A percentile compares a stretch with the other conserved stretches of the same genome.
phyloP scores from a whole-genome alignment of 345 rosid genomes.

The Raphanus sativus region DNA sequence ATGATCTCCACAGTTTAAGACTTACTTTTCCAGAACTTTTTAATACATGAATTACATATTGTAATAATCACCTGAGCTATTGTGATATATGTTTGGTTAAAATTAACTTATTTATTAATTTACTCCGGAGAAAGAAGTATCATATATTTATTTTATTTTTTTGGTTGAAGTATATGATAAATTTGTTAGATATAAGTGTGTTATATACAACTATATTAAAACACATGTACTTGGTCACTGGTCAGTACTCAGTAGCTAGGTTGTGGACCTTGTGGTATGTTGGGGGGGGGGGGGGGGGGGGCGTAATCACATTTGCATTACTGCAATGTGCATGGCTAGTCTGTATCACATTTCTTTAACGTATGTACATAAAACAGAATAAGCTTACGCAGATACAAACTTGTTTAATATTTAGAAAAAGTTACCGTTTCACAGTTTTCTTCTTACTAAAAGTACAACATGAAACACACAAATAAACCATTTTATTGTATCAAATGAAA shows the following conservation, averaged over 20 bases:
- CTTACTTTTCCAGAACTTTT: not conserved
- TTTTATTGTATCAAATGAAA: not conserved
- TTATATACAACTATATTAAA: not conserved
- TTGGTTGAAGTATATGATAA: not conserved
- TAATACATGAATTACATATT: not conserved
- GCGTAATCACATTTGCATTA: constrained; percentile 17
- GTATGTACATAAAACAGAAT: not conserved
- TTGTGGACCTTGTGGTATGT: not conserved
- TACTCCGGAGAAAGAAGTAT: not conserved
- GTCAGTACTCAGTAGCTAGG: constrained; percentile 15
- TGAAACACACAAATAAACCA: not conserved
- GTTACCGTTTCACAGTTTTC: not conserved
- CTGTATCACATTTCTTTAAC: not conserved
- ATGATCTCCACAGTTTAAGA: not conserved
- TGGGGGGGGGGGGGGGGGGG: too few species aligned
- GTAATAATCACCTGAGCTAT: not conserved
- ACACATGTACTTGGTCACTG: constrained; percentile 23
- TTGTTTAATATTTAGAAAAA: not conserved
- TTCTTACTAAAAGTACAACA: not conserved
- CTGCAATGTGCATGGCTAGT: not conserved
- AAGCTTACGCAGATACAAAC: not conserved
- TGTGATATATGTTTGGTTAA: not conserved
- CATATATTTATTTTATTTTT: not conserved
- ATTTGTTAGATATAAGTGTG: constrained; percentile 13
- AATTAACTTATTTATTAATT: not conserved